A percentile compares a stretch with the other conserved stretches of the same genome.
Conservation (phyloP, 2,329 filamentous ascomycete species). For the Endothia cerciana region DNA sequence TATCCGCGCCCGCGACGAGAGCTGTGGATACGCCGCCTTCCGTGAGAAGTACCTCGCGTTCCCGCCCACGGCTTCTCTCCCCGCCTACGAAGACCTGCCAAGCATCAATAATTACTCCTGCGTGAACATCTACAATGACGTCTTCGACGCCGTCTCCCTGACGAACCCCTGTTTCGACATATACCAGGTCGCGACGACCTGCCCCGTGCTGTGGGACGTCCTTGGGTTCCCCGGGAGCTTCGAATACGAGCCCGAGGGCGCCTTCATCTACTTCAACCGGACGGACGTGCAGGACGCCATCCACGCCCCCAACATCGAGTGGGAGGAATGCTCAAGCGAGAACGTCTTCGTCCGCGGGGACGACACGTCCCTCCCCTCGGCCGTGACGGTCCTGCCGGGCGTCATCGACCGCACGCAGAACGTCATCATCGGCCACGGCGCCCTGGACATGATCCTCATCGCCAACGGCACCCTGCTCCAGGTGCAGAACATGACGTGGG, state of each 20-base stretch:
- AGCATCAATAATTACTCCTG: conserved; percentile 51
- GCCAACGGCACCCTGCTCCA: conserved; percentile 68
- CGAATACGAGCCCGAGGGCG: conserved; percentile 65
- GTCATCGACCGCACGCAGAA: conserved; percentile 73
- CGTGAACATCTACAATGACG: conserved; percentile 57
- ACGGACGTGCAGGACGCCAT: conserved; percentile 63
- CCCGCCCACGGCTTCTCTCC: conserved; percentile 67
- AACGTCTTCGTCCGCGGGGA: conserved; percentile 45
- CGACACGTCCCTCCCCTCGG: conserved; percentile 25
- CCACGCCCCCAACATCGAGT: conserved; percentile 43
- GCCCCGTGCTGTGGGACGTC: conserved; percentile 71
- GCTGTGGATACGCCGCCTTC: conserved; percentile 67
- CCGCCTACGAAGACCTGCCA: conserved; percentile 44
- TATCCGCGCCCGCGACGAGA: conserved; percentile 55
- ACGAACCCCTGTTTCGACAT: conserved; percentile 81
- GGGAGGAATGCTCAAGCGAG: conserved; percentile 57
- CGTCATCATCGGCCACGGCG: conserved; percentile 72
- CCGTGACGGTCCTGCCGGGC: conserved; percentile 52
- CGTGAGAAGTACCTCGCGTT: conserved; percentile 66
- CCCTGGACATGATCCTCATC: conserved; percentile 67
- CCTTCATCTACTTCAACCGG: conserved; percentile 71
- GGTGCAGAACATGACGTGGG: conserved; percentile 80
- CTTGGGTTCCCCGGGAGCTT: conserved; percentile 70
- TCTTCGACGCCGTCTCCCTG: conserved; percentile 55
- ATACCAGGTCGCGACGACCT: conserved; percentile 74